Evolutionary conservation across 257 asterid species (phyloP), one percentile per base, ranked within the genome.

Genomic region (Euphrasia confusa): DNA sequence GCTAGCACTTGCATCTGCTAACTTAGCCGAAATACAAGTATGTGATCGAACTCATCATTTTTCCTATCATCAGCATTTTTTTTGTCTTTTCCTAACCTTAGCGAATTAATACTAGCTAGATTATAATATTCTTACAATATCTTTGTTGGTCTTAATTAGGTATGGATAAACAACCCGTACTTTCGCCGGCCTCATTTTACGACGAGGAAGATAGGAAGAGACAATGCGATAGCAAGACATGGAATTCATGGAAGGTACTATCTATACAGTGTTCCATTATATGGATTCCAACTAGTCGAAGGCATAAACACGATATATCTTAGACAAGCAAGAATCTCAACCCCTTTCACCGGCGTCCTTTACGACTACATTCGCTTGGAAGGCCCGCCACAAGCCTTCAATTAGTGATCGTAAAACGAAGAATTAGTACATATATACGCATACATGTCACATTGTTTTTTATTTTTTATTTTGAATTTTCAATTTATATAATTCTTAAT

Each of bases 161-260:
- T 88, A 49, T 44, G 84, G 72, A 54, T 83, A 18, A 90, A 90
- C 65, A 26, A 68, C 28, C 77, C 61, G 1, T 1, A 54, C 4
- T 37, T 7, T n/a, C 33, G 24, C 4, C 27, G 4, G 4, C 79
- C 84, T 52, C 77, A 56, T 54, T 81, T 86, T 27, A 71, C 83
- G 4, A 81, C 88, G 0, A 69, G 75, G 12, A 28, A 26, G 28
- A 74, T 83, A 35, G 97, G 96, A 1, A 61, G 55, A 60, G 95
- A 86, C 71, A 90, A 90, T 12, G 80, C 80, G 1, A 90, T 90
- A 9, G 96, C 97, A 5, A 81, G 97, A 44, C 97, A 90, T 68
- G 97, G 96, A 12, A 79, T 73, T 61, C 97, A 90, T 61, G 97
- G 97, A 5, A 61, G 69, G 37, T 83, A 90, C 33, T 74, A 67